These are phyloP conservation scores for Ustilago nuda DNA, from an alignment of 1,284 basidiomycete genomes.

Conservation along the genomic window DNA sequence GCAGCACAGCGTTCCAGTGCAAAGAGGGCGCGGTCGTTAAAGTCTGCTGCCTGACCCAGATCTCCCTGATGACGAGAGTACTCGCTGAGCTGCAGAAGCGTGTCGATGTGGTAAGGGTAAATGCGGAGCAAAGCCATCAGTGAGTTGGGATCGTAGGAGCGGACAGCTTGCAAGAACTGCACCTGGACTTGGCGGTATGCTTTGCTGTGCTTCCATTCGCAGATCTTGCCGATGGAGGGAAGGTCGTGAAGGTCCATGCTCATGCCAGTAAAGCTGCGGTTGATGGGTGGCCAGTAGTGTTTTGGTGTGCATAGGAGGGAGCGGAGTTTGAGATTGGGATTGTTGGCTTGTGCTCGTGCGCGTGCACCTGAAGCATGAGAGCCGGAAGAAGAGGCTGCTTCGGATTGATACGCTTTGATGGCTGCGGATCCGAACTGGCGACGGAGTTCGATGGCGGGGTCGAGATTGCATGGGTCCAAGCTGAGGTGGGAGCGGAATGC, in stretches of 20 bases:
- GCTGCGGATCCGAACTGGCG: slow-evolving; percentile 67
- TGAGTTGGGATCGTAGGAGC: slow-evolving; percentile 62
- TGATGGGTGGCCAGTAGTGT: slow-evolving; percentile 64
- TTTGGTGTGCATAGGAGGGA: slow-evolving; percentile 63
- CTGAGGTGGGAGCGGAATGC: slow-evolving; percentile 47
- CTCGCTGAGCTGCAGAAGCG: slow-evolving; percentile 65
- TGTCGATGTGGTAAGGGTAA: slow-evolving; percentile 68
- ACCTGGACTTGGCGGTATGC: slow-evolving; percentile 65
- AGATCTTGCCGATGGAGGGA: slow-evolving; percentile 46
- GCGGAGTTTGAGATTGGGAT: slow-evolving; percentile 62
- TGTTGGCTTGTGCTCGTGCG: slow-evolving; percentile 57
- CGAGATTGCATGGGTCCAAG: slow-evolving; percentile 57
- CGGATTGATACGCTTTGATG: slow-evolving; percentile 65
- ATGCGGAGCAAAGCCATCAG: slow-evolving; percentile 61
- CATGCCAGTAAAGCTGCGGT: slow-evolving; percentile 64
- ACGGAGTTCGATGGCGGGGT: slow-evolving; percentile 63
- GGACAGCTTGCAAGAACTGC: slow-evolving; percentile 66
- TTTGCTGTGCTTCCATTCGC: slow-evolving; percentile 60
- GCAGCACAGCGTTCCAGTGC: slow-evolving; percentile 63
- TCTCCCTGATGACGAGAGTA: slow-evolving; percentile 67
- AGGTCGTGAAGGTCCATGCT: slow-evolving; percentile 59
- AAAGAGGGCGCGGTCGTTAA: slow-evolving; percentile 65
- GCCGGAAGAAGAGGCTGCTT: slow-evolving; percentile 28
- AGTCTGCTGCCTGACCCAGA: slow-evolving; percentile 65
- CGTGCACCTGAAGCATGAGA: slow-evolving; percentile 39